Evolutionary conservation across 129 eudicot genomes (phyloP).

Genomic region (Scalesia atractyloides): DNA sequence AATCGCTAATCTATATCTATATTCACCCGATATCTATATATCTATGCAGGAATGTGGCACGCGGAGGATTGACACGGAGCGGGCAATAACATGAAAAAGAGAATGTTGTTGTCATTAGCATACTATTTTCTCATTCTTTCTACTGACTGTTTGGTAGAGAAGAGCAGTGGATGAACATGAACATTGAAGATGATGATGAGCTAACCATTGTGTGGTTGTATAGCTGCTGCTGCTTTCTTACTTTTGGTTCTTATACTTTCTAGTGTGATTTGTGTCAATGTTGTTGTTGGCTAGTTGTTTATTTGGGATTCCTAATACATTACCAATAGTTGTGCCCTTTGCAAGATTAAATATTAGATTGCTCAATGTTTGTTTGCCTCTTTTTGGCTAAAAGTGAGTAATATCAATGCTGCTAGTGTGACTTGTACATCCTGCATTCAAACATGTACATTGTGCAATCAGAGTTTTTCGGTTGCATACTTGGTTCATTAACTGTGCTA

Average conservation of each 20-base stretch:
- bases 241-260: slow-evolving; percentile 24
- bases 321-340: slow-evolving; percentile 14
- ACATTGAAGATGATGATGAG: slow-evolving; percentile 20
- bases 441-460: neutral
- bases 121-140: slow-evolving; percentile 22
- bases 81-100: slow-evolving; percentile 55
- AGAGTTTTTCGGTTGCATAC: too few species aligned
- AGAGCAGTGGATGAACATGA: slow-evolving; percentile 13
- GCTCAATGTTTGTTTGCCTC: slow-evolving; percentile 11
- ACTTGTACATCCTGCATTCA: neutral
- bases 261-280: slow-evolving; percentile 31
- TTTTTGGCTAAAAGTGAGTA: neutral
- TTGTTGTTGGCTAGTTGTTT: slow-evolving; percentile 15
- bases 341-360: slow-evolving; percentile 15
- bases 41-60: slow-evolving; percentile 58
- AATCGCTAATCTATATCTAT: neutral
- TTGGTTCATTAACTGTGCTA: too few species aligned
- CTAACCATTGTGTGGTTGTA: slow-evolving; percentile 40
- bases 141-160: slow-evolving; percentile 30
- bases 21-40: neutral
- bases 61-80: slow-evolving; percentile 67
- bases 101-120: slow-evolving; percentile 11
- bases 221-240: slow-evolving; percentile 32
- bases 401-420: neutral
- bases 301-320: slow-evolving; percentile 2